These are phyloP conservation scores for Naganishia albida DNA, from an alignment of 1,284 basidiomycete genomes.

Conservation along the genomic window DNA sequence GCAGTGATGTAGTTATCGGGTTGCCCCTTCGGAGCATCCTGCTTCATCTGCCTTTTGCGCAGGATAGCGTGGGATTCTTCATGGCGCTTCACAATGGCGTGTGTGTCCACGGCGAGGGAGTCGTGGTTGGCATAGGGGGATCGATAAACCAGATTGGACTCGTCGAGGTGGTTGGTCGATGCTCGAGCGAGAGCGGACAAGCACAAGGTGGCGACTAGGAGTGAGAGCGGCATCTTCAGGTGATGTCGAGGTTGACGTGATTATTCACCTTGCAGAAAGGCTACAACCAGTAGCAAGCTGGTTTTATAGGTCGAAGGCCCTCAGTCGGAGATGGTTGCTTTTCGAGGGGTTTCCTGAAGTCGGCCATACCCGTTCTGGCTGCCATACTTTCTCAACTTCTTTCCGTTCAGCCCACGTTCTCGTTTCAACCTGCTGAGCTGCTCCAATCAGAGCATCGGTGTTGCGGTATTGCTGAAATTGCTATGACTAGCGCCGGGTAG, in stretches of 20 bases:
- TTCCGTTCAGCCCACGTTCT: neutral
- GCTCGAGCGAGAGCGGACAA: conserved; percentile 13
- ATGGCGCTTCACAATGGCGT: conserved; percentile 35
- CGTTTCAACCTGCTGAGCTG: neutral
- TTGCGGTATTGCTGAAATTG: too few relatives aligned
- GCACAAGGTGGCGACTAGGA: conserved; percentile 10
- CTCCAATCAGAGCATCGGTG: too few relatives aligned
- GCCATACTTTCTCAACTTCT: too few relatives aligned
- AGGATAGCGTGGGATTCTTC: conserved; percentile 34
- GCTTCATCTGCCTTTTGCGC: conserved; percentile 26
- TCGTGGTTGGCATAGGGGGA: conserved; percentile 40
- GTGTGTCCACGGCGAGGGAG: conserved; percentile 36
- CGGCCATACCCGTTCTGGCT: neutral
- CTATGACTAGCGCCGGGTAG: too few relatives aligned
- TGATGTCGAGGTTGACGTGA: neutral
- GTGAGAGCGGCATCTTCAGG: conserved; percentile 13
- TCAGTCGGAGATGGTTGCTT: neutral
- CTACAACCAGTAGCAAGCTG: neutral
- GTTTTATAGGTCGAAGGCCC: conserved; percentile 5
- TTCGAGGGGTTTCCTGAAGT: too few relatives aligned
- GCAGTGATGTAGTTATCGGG: conserved; percentile 33
- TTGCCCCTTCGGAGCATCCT: conserved; percentile 33
- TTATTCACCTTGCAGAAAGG: neutral
- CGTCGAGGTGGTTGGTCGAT: conserved; percentile 30
- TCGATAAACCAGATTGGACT: conserved; percentile 40